Percentiles rank a stretch among this genome's conserved stretches.
These are phyloP conservation scores for Colletotrichum higginsianum DNA, from an alignment of 2,329 filamentous ascomycete genomes.

Conservation along the genomic window DNA sequence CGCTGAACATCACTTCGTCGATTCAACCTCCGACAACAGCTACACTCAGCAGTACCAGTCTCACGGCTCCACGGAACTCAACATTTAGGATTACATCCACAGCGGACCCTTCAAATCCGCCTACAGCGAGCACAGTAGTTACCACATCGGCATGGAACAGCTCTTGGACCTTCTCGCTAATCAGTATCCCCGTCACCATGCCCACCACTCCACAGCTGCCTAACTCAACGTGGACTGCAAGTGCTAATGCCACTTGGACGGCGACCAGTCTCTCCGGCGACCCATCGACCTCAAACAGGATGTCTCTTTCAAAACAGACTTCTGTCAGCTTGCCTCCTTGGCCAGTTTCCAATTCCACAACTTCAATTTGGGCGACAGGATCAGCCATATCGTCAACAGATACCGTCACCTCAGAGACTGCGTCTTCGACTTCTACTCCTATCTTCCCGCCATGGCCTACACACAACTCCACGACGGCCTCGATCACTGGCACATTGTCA, in stretches of 20 bases:
- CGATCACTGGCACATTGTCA: constrained; percentile 26
- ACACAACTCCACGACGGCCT: constrained; percentile 20
- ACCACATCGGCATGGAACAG: not conserved
- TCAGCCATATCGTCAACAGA: not conserved
- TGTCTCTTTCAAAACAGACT: not conserved
- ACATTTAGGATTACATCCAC: not conserved
- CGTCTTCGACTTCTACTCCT: not conserved
- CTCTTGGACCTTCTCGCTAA: not conserved
- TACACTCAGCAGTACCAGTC: not conserved
- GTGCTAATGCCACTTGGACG: constrained; percentile 17
- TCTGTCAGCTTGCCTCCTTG: not conserved
- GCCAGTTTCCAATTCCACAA: constrained; percentile 21
- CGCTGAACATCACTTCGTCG: constrained; percentile 12
- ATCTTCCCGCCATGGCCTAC: constrained; percentile 14
- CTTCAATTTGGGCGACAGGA: not conserved
- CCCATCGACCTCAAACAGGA: constrained; percentile 4
- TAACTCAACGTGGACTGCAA: constrained; percentile 1
- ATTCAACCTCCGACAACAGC: not conserved
- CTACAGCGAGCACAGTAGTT: not conserved
- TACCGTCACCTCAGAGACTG: not conserved
- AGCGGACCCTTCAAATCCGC: not conserved
- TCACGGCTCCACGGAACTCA: constrained; percentile 13
- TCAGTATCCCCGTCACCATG: not conserved
- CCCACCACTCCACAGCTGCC: not conserved
- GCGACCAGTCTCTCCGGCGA: not conserved